A percentile compares a stretch with the other conserved stretches of the same genome.
phyloP scores from a whole-genome alignment of 1,139 yeast species.

The Pichia sp. region DNA sequence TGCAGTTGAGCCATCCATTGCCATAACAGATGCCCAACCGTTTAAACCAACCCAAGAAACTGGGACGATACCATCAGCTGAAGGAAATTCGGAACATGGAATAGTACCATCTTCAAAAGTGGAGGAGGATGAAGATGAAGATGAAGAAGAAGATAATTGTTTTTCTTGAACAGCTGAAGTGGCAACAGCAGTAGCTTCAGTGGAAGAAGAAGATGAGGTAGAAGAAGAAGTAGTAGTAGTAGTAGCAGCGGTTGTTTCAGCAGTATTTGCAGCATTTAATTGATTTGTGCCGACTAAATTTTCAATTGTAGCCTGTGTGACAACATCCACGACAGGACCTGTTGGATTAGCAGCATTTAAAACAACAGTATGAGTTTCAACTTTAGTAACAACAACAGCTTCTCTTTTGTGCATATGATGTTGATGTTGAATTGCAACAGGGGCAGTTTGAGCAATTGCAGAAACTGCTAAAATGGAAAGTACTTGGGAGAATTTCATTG shows the following conservation, averaged over 20 bases:
- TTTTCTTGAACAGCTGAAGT: neutral
- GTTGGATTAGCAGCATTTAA: conserved; percentile 29
- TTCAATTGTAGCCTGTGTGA: conserved; percentile 35
- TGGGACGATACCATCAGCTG: conserved; percentile 69
- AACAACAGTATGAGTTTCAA: conserved; percentile 40
- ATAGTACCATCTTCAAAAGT: conserved; percentile 73
- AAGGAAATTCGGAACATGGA: conserved; percentile 71
- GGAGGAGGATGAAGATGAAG: conserved; percentile 14
- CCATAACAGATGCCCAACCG: conserved; percentile 86
- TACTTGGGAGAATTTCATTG: conserved; percentile 24
- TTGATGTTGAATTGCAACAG: conserved; percentile 39
- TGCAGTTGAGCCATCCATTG: conserved; percentile 49
- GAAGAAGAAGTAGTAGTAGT: conserved; percentile 23
- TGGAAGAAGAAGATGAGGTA: conserved; percentile 15
- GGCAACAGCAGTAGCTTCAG: conserved; percentile 9
- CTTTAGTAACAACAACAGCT: conserved; percentile 48
- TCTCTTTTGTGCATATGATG: conserved; percentile 57
- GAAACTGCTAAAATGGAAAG: conserved; percentile 20
- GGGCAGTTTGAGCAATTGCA: conserved; percentile 39
- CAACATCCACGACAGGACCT: conserved; percentile 48
- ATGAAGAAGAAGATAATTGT: neutral
- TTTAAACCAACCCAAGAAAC: conserved; percentile 76
- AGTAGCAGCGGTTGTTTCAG: conserved; percentile 20
- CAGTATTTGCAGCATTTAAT: conserved; percentile 12
- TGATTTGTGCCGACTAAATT: conserved; percentile 13